A percentile compares a stretch with the other conserved stretches of the same genome.
Conservation (phyloP, 164 flowering plant genomes). For the Brasenia schreberi region DNA sequence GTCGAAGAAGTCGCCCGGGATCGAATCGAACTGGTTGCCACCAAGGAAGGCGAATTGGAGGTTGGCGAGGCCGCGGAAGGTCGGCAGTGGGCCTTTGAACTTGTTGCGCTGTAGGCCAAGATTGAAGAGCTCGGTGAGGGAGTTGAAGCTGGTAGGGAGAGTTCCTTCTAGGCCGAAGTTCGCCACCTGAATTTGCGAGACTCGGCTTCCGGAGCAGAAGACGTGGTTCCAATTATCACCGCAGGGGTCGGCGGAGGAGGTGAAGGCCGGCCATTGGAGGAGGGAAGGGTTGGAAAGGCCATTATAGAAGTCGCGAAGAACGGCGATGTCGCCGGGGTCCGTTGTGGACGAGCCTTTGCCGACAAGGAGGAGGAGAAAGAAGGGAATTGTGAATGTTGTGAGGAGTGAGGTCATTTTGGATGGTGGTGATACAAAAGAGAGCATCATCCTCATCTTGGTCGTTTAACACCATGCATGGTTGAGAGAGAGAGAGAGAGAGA, state of each 20-base stretch:
- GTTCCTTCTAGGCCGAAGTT: constrained; percentile 46
- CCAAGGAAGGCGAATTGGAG: constrained; percentile 52
- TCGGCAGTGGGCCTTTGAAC: constrained; percentile 51
- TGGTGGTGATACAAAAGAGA: too few species aligned
- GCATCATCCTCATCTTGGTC: too few species aligned
- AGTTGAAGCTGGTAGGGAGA: constrained; percentile 53
- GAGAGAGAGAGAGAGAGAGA: too few species aligned
- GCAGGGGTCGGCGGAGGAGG: constrained; percentile 8
- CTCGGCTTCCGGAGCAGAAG: constrained; percentile 30
- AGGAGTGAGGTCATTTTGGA: too few species aligned
- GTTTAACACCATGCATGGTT: too few species aligned
- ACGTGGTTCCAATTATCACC: constrained; percentile 51
- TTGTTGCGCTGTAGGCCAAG: constrained; percentile 61
- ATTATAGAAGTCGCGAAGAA: constrained; percentile 45
- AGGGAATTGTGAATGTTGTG: too few species aligned
- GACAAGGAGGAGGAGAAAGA: too few species aligned
- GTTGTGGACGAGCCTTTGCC: constrained; percentile 11
- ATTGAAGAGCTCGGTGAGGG: constrained; percentile 38
- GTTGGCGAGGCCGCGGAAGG: constrained; percentile 50
- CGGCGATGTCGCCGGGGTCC: constrained; percentile 40
- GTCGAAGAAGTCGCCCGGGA: constrained; percentile 55
- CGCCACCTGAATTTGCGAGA: constrained; percentile 63
- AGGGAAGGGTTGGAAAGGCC: constrained; percentile 69
- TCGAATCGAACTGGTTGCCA: constrained; percentile 46
- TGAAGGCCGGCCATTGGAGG: constrained; percentile 46